Percentiles rank a stretch among this genome's conserved stretches.
Evolutionary conservation across 352 stramenopile genomes (phyloP).

Genomic region (Phytopythium helicoides): DNA sequence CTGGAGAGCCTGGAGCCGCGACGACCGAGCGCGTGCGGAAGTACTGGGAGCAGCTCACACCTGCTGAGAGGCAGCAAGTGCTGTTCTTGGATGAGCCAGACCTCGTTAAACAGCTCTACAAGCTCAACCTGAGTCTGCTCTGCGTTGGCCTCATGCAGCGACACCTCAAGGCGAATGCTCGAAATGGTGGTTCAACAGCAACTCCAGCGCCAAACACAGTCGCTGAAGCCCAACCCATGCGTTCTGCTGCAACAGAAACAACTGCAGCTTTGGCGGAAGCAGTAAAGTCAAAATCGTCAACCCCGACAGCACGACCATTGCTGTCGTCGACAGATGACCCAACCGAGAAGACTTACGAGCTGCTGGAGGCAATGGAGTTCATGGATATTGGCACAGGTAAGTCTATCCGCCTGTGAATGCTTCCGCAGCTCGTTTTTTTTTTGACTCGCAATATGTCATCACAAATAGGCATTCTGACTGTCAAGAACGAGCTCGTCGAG

Average conservation of each 20-base stretch:
- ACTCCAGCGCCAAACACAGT: background rate
- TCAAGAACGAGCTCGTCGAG: slow-evolving; percentile 84
- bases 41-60: slow-evolving; percentile 70
- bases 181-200: background rate
- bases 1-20: background rate
- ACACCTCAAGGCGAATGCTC: slow-evolving; percentile 58
- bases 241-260: background rate
- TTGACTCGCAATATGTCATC: too few relatives aligned
- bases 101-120: slow-evolving; percentile 85
- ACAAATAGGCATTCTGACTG: slow-evolving; percentile 57
- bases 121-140: slow-evolving; percentile 81
- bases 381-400: slow-evolving; percentile 83
- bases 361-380: slow-evolving; percentile 88
- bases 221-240: too few relatives aligned
- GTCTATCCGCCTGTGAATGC: background rate
- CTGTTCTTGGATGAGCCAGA: slow-evolving; percentile 80
- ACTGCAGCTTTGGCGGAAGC: background rate
- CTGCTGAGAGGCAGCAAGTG: slow-evolving; percentile 66
- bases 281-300: background rate
- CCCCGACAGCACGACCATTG: background rate
- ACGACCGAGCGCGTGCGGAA: slow-evolving; percentile 30
- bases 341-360: slow-evolving; percentile 72
- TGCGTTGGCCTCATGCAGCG: slow-evolving; percentile 84
- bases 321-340: slow-evolving; percentile 11
- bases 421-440: too few relatives aligned